Conservation (phyloP, 148 eudicot species). For the Spergularia bocconei region DNA sequence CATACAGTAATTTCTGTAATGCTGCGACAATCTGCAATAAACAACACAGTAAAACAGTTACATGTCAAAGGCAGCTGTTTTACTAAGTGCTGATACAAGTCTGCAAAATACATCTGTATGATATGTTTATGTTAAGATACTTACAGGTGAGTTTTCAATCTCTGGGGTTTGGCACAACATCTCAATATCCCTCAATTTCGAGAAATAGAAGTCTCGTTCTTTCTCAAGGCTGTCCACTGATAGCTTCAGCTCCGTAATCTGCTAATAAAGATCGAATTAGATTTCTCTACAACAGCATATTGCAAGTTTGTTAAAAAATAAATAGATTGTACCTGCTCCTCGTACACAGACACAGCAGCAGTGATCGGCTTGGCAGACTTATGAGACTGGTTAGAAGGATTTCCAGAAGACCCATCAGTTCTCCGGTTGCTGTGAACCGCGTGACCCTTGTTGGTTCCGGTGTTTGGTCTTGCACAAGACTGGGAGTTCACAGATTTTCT, state of each 20-base stretch:
- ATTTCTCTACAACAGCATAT: not conserved
- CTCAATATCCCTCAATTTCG: constrained; percentile 90
- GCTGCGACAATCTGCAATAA: constrained; percentile 67
- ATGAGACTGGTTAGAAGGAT: constrained; percentile 37
- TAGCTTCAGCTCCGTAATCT: constrained; percentile 92
- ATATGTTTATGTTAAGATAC: not conserved
- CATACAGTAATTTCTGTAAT: constrained; percentile 70
- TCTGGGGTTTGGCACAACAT: constrained; percentile 81
- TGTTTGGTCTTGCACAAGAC: constrained; percentile 40
- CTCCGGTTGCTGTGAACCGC: constrained; percentile 56
- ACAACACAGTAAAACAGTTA: not conserved
- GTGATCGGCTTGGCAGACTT: constrained; percentile 50
- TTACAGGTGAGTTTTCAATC: constrained; percentile 72
- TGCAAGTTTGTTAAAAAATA: not conserved
- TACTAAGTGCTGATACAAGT: not conserved
- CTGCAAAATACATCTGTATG: not conserved
- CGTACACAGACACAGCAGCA: constrained; percentile 52
- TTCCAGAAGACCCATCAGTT: constrained; percentile 42
- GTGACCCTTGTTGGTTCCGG: constrained; percentile 39
- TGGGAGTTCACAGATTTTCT: constrained; percentile 54
- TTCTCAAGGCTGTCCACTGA: constrained; percentile 91
- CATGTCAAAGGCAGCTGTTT: too few relatives aligned
- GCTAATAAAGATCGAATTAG: constrained; percentile 21
- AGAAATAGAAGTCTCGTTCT: constrained; percentile 94
- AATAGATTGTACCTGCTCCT: constrained; percentile 54